Conservation (phyloP, 1,284 basidiomycete genomes). For the Sparassis latifolia region DNA sequence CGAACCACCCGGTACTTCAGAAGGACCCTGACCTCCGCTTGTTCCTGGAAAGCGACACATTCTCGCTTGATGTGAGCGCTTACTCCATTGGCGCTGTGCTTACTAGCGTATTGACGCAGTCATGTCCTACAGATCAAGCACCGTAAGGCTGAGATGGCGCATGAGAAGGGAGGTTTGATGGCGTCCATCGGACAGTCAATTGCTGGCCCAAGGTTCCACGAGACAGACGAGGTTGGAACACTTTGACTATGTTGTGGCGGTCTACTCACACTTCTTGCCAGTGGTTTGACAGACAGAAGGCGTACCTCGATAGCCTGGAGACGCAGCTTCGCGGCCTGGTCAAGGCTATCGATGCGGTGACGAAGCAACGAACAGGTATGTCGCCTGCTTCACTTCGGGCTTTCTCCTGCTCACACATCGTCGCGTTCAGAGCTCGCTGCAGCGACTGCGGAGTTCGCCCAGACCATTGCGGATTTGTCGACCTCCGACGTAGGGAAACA, state of each 20-base stretch:
- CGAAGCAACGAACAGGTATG: conserved; percentile 72
- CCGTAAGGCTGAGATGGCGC: conserved; percentile 67
- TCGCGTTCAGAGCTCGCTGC: conserved; percentile 52
- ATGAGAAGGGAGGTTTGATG: conserved; percentile 74
- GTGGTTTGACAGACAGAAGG: conserved; percentile 91
- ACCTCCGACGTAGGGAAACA: conserved; percentile 72
- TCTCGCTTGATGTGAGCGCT: conserved; percentile 67
- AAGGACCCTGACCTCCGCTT: conserved; percentile 81
- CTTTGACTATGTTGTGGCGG: not conserved
- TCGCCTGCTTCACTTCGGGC: conserved; percentile 1
- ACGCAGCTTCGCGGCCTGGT: conserved; percentile 81
- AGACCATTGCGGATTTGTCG: conserved; percentile 59
- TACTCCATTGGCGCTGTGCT: not conserved
- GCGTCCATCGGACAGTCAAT: conserved; percentile 74
- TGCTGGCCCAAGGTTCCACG: conserved; percentile 81
- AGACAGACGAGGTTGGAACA: conserved; percentile 77
- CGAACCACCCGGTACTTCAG: conserved; percentile 80
- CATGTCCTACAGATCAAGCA: conserved; percentile 71
- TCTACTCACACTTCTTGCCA: conserved; percentile 23
- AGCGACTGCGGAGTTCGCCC: conserved; percentile 68
- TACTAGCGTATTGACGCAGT: not conserved
- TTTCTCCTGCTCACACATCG: not conserved
- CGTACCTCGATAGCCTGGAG: conserved; percentile 87
- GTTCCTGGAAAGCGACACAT: conserved; percentile 86
- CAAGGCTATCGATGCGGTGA: conserved; percentile 77